Base-by-base conservation (phyloP, 495 filamentous ascomycete genomes). In the Aeminium ludgeri region DNA sequence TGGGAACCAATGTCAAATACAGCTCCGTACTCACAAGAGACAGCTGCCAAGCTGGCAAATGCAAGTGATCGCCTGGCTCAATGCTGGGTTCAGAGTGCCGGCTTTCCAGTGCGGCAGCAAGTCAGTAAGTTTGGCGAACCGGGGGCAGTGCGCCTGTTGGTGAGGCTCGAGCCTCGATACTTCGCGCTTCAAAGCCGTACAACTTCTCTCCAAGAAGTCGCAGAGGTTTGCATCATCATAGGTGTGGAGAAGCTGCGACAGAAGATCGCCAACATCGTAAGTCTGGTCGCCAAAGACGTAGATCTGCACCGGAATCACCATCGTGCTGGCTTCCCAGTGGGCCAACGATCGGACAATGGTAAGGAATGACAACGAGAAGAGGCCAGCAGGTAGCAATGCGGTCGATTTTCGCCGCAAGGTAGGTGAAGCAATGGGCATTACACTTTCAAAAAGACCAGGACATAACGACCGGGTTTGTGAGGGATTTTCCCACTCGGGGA, bases 201-300 rank as follows among this genome's bases (percentile, higher is more conserved):
- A 40, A 11, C 37, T 40, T 17, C 37, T 40, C 11, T 40, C 37
- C 15, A 40, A 30, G 13, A 40, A 40, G 20, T 40, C 37, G 10
- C 15, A 30, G 15, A 40, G 19, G 12, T 28, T 8, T 12, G 37
- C 13, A 20, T 40, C 25, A 11, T 40, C 37, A 30, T 40, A 30
- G 12, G 25, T 40, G 37, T 40, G 37, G 11, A 40, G 37, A 1
- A 40, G 19, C 20, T 13, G 11, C 3, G 37, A 30, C 11, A 40
- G 31, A 2, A 30, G 13, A 30, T 11, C 37, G 2, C 25, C 37
- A 6, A 42, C 34, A 16, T 42, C 30, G 19, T 25, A 42, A 17
- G 40, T 42, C 23, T 42, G 40, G 32, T 42, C 40, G 13, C 40
- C 40, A 42, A 42, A 42, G 13, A 42, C 30, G 28, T 35, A 42